Evolutionary conservation across 1,284 basidiomycete genomes (phyloP).

Genomic region (Wolfiporia cocos): DNA sequence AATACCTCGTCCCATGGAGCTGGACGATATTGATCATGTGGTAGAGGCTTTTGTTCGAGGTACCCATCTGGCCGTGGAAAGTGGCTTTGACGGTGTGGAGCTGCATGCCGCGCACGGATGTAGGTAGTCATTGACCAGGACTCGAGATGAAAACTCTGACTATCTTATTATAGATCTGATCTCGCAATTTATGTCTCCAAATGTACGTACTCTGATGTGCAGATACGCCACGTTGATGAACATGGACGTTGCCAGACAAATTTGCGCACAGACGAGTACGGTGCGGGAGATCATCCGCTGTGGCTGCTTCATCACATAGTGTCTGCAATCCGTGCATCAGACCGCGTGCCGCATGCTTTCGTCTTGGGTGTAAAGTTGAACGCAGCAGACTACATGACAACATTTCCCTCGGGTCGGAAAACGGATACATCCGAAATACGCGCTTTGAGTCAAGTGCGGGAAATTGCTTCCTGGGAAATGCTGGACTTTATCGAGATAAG

Average conservation of each 20-base stretch:
- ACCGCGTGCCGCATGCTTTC: slow-evolving; percentile 53
- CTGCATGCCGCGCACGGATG: slow-evolving; percentile 89
- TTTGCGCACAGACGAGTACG: slow-evolving; percentile 58
- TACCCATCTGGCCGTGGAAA: slow-evolving; percentile 56
- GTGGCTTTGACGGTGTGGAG: slow-evolving; percentile 89
- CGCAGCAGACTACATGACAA: slow-evolving; percentile 72
- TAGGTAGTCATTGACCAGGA: slow-evolving; percentile 30
- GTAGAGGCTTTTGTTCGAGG: slow-evolving; percentile 67
- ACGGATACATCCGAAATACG: slow-evolving; percentile 35
- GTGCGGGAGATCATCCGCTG: slow-evolving; percentile 41
- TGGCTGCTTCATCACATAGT: slow-evolving; percentile 65
- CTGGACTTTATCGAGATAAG: slow-evolving; percentile 86
- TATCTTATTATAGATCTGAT: slow-evolving; percentile 56
- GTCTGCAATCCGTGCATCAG: slow-evolving; percentile 44
- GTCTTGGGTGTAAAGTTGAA: slow-evolving; percentile 85
- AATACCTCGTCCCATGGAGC: slow-evolving; percentile 55
- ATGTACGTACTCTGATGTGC: slow-evolving; percentile 36
- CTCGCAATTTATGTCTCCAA: slow-evolving; percentile 78
- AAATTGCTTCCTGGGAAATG: slow-evolving; percentile 56
- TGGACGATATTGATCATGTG: slow-evolving; percentile 54
- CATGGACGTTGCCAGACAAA: slow-evolving; percentile 49
- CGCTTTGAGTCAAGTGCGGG: slow-evolving; percentile 58
- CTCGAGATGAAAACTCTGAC: slow-evolving; percentile 4
- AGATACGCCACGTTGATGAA: too few relatives aligned
- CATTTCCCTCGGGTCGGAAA: slow-evolving; percentile 5